Evolutionary conservation across 768 basidiomycete genomes (phyloP).

Genomic region (Daedaleopsis sinensis): DNA sequence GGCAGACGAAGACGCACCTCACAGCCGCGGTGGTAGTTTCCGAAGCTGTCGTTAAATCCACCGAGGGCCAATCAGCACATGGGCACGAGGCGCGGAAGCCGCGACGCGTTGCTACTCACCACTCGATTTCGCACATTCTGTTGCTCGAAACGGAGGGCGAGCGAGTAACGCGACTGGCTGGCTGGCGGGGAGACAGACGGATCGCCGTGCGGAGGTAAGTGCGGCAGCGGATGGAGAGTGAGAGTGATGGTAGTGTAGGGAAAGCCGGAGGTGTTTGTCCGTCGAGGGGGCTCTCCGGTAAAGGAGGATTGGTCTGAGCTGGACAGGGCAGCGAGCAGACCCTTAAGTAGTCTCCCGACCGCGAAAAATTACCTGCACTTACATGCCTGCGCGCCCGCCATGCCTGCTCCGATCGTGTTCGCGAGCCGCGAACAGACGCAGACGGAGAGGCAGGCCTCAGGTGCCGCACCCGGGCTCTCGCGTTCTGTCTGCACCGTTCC

Average conservation of each 20-base stretch:
- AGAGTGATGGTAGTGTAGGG: not conserved
- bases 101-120: conserved; percentile 21
- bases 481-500: conserved; percentile 6
- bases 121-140: conserved; percentile 33
- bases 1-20: conserved; percentile 20
- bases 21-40: conserved; percentile 35
- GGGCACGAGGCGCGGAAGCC: not conserved
- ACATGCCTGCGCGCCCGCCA: conserved; percentile 8
- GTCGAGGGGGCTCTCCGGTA: no score
- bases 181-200: not conserved
- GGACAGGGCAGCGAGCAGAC: not conserved
- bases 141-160: not conserved
- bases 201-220: not conserved
- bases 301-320: conserved; percentile 4
- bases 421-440: not conserved
- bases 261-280: not conserved
- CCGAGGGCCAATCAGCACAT: not conserved
- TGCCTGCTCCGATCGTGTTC: conserved; percentile 2
- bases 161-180: not conserved
- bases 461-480: no score
- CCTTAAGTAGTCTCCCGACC: conserved; percentile 10
- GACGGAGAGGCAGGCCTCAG: conserved; percentile 2
- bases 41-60: conserved; percentile 22
- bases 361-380: conserved; percentile 5
- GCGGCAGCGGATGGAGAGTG: not conserved